A percentile compares a stretch with the other conserved stretches of the same genome.
These are phyloP conservation scores for Sclerotinia spermophila DNA, from an alignment of 2,329 filamentous ascomycete species.

Conservation along the genomic window DNA sequence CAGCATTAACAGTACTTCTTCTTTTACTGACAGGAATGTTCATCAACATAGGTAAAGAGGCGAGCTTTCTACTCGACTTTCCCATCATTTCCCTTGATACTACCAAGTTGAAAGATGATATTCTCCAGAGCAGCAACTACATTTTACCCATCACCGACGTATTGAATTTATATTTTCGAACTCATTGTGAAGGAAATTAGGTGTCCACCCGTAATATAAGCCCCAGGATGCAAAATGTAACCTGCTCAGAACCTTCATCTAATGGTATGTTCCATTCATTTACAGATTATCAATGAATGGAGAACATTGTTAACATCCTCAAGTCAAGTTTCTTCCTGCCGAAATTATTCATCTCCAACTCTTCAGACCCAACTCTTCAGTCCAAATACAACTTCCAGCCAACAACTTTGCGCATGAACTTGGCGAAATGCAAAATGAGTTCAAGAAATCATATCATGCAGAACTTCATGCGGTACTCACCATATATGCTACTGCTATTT, in stretches of 20 bases:
- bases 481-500: neutral
- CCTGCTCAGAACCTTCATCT: slow-evolving; percentile 1
- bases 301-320: neutral
- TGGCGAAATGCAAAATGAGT: neutral
- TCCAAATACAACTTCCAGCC: neutral
- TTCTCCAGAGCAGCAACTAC: neutral
- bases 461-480: neutral
- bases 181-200: slow-evolving; percentile 5
- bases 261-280: neutral
- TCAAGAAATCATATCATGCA: neutral
- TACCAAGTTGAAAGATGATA: neutral
- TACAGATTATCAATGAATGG: neutral
- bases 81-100: slow-evolving; percentile 8
- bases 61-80: neutral
- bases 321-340: neutral
- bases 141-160: neutral
- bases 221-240: neutral
- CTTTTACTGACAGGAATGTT: neutral
- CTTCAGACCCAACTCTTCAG: neutral
- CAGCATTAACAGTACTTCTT: neutral
- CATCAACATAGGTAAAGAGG: neutral
- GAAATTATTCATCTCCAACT: slow-evolving; percentile 3
- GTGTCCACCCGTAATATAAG: neutral
- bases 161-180: slow-evolving; percentile 8
- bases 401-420: slow-evolving; percentile 1